Evolutionary conservation across 495 filamentous ascomycete species (phyloP).

Genomic region (Aspergillus ostianus): DNA sequence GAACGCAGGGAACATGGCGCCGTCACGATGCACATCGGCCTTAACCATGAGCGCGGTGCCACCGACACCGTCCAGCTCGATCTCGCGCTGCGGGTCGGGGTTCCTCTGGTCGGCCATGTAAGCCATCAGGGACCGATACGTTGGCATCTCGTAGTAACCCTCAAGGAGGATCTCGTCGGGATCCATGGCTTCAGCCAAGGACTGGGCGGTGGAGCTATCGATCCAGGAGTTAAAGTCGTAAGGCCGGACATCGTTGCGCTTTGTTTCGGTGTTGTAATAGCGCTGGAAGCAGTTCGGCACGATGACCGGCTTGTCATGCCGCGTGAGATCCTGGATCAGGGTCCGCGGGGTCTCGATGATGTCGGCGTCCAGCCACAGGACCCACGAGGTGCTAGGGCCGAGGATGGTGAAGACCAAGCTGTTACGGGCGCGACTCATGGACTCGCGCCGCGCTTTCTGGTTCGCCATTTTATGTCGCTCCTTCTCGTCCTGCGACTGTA

Average conservation of each 20-base stretch:
- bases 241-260: slow-evolving; percentile 68
- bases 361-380: slow-evolving; percentile 92
- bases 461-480: slow-evolving; percentile 88
- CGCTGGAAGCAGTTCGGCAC: slow-evolving; percentile 96
- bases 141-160: slow-evolving; percentile 88
- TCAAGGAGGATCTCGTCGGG: slow-evolving; percentile 90
- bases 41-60: slow-evolving; percentile 93
- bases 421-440: slow-evolving; percentile 91
- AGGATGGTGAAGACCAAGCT: slow-evolving; percentile 95
- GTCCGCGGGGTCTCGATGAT: slow-evolving; percentile 83
- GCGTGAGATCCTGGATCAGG: slow-evolving; percentile 89
- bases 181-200: slow-evolving; percentile 74
- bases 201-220: slow-evolving; percentile 73
- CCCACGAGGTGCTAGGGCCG: slow-evolving; percentile 91
- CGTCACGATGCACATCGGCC: slow-evolving; percentile 95
- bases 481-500: slow-evolving; percentile 76
- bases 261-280: slow-evolving; percentile 70
- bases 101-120: slow-evolving; percentile 60
- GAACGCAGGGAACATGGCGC: slow-evolving; percentile 98
- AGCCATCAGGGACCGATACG: slow-evolving; percentile 91
- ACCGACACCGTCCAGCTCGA: slow-evolving; percentile 87
- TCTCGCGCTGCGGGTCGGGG: slow-evolving; percentile 57
- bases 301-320: slow-evolving; percentile 81
- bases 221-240: slow-evolving; percentile 99
- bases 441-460: slow-evolving; percentile 80